Conservation (phyloP, 2,329 filamentous ascomycete species). For the Ustulina deusta region DNA sequence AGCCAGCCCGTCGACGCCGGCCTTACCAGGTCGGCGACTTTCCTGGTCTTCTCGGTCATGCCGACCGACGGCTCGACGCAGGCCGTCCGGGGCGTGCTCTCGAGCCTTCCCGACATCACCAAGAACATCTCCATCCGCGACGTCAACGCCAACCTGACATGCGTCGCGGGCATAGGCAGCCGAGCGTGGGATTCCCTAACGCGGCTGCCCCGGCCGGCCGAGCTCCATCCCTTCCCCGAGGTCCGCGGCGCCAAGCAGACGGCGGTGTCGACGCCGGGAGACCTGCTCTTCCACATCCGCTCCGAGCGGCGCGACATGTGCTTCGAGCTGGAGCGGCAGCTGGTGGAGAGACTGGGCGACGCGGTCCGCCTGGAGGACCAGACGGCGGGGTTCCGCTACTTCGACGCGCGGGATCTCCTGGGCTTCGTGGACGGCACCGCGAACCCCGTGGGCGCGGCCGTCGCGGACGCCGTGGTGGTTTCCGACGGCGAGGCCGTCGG, state of each 20-base stretch:
- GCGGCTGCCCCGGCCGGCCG: conserved; percentile 58
- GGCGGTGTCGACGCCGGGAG: conserved; percentile 67
- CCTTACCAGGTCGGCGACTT: conserved; percentile 33
- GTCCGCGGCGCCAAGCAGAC: conserved; percentile 62
- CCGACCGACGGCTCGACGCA: conserved; percentile 19
- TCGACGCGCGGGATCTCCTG: conserved; percentile 68
- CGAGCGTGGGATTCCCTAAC: conserved; percentile 63
- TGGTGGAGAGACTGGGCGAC: conserved; percentile 62
- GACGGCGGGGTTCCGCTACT: conserved; percentile 69
- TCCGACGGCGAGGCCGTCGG: conserved; percentile 55
- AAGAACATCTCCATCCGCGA: conserved; percentile 68
- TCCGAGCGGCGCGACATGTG: conserved; percentile 67
- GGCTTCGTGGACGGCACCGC: conserved; percentile 72
- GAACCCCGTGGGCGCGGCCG: conserved; percentile 63
- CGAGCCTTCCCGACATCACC: conserved; percentile 58
- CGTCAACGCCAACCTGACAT: conserved; percentile 59
- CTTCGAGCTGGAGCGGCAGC: conserved; percentile 69
- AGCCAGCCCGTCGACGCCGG: conserved; percentile 33
- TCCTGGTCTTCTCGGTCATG: conserved; percentile 31
- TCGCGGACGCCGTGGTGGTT: conserved; percentile 59
- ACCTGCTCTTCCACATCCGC: conserved; percentile 70
- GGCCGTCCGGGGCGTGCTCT: conserved; percentile 47
- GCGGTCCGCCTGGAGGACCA: conserved; percentile 63
- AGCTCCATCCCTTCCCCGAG: conserved; percentile 63
- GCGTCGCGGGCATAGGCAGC: conserved; percentile 67